Conservation (phyloP, 345 rosid species). For the Melaleuca quinquenervia region DNA sequence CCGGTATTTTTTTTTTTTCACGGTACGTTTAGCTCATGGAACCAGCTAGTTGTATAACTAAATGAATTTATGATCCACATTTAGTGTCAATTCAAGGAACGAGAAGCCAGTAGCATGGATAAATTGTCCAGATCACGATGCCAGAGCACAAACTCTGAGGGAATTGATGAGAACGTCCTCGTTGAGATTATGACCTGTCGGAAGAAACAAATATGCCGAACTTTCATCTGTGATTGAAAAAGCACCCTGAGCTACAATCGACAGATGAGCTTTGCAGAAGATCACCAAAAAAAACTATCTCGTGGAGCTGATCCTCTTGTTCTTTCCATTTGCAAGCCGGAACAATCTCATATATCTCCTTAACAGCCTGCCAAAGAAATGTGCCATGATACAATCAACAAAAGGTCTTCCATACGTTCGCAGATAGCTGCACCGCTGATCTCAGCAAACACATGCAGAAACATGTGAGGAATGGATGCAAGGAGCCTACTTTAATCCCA, state of each 20-base stretch:
- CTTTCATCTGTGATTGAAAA: not conserved
- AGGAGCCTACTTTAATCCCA: not conserved
- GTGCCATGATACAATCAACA: not conserved
- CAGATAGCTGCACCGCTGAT: not conserved
- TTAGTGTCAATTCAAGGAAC: not conserved
- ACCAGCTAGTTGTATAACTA: not conserved
- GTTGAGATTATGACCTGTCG: slow-evolving; percentile 66
- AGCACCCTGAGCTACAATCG: not conserved
- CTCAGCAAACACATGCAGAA: not conserved
- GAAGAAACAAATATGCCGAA: not conserved
- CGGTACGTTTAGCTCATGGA: too few relatives aligned
- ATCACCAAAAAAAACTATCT: slow-evolving; percentile 82
- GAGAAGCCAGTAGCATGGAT: not conserved
- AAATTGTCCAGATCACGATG: not conserved
- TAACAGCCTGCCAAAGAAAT: slow-evolving; percentile 55
- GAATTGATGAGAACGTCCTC: slow-evolving; percentile 47
- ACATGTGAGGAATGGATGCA: not conserved
- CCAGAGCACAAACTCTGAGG: slow-evolving; percentile 30
- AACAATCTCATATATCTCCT: slow-evolving; percentile 84
- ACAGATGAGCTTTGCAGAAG: not conserved
- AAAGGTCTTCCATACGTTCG: not conserved
- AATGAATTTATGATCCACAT: not conserved
- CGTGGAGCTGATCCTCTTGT: slow-evolving; percentile 40
- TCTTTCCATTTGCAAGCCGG: slow-evolving; percentile 69
- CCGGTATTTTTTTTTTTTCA: too few relatives aligned